Conservation (phyloP, 148 eudicot genomes). For the Tetragonia tetragonoides region DNA sequence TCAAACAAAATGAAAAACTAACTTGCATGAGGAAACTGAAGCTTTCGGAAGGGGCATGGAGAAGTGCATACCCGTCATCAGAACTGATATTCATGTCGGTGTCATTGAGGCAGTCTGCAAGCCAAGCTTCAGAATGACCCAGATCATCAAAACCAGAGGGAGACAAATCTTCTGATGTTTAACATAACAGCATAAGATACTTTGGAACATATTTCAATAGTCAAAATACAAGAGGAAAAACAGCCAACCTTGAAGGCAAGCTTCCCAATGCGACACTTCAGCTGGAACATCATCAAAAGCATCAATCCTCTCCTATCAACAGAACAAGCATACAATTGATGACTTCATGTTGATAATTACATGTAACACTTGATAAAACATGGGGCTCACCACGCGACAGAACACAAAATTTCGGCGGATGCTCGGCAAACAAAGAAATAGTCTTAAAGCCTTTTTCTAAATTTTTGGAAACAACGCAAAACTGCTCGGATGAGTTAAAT, state of each 20-base stretch:
- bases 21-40: not conserved
- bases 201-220: not conserved
- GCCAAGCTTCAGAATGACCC: constrained; percentile 80
- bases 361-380: not conserved
- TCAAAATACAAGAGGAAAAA: not conserved
- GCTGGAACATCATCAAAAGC: constrained; percentile 46
- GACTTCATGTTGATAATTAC: not conserved
- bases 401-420: not conserved
- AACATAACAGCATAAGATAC: constrained; percentile 9
- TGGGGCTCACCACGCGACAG: not conserved
- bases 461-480: too few relatives aligned
- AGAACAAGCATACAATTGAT: constrained; percentile 7
- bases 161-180: constrained; percentile 47
- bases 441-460: not conserved
- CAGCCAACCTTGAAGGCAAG: constrained; percentile 64
- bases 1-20: not conserved
- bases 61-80: constrained; percentile 51
- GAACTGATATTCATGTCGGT: constrained; percentile 58
- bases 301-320: constrained; percentile 55
- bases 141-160: constrained; percentile 49
- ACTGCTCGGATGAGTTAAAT: not conserved
- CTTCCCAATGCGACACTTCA: constrained; percentile 65
- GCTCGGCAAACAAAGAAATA: too few relatives aligned
- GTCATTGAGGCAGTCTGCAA: constrained; percentile 79
- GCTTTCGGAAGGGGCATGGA: not conserved